Conservation (phyloP, 352 stramenopile species). For the Thalassiosira delicatula region DNA sequence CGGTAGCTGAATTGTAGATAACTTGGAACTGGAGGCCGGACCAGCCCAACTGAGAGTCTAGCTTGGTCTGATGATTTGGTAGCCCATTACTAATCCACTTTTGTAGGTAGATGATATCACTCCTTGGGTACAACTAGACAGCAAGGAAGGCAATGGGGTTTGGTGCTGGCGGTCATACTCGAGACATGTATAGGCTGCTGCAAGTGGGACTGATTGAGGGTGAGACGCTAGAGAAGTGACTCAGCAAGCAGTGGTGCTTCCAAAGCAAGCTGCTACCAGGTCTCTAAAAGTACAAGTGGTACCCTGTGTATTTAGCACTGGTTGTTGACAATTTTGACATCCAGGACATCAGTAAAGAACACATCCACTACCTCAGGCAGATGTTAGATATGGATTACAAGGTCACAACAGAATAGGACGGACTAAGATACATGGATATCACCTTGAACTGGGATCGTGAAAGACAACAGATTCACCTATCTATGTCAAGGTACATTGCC, state of each 20-base stretch:
- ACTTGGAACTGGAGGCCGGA: no score
- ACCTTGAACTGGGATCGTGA: conserved; percentile 27
- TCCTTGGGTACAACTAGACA: no score
- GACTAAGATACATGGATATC: neutral
- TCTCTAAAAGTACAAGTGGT: neutral
- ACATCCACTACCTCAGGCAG: neutral
- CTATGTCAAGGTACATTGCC: conserved; percentile 11
- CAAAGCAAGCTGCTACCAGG: neutral
- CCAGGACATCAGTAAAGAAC: neutral
- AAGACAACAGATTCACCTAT: neutral
- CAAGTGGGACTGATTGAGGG: neutral
- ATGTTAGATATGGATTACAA: conserved; percentile 2
- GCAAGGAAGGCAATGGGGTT: no score
- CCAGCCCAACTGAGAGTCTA: no score
- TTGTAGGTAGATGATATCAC: no score
- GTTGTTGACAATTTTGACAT: neutral
- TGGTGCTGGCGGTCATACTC: no score
- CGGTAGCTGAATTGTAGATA: no score
- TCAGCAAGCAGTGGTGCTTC: neutral
- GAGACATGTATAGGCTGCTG: neutral
- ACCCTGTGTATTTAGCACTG: neutral
- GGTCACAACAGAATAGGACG: neutral
- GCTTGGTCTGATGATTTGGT: no score
- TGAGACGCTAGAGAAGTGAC: neutral
- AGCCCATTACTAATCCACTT: no score